Base-by-base conservation (phyloP, 2,329 filamentous ascomycete species). In the Dendrostoma leiphaemia region DNA sequence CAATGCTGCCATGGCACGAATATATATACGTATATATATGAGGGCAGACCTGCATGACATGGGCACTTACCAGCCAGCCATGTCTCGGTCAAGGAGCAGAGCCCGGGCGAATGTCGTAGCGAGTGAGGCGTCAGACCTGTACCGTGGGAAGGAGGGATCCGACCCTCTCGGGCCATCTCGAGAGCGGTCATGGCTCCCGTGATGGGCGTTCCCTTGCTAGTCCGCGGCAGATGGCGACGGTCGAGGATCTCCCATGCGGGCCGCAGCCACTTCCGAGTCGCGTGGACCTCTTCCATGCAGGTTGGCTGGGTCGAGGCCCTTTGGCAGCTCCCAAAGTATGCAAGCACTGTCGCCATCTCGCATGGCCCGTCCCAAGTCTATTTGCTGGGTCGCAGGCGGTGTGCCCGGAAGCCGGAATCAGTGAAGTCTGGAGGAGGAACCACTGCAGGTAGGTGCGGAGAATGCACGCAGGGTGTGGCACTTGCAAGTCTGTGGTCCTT, bases 261-360 rank as follows among this genome's bases (percentile, higher is more conserved):
- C 40, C 28, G 46, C 24, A 45, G 28, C 50, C 45, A 53, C 54
- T 56, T 46, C 40, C 45, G 50, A 45, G 38, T 56, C 54, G 54
- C 40, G 40, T 50, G 28, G 48, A 3, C 21, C n/a, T 19, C 24
- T 26, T 10, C 24, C 29, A 35, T 57, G 46, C 41, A 45, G 31
- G 21, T 29, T 15, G 15, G 26, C 44, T 23, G 37, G 49, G 19
- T 21, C 44, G 45, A 17, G 5, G 26, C 31, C 32, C 31, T 9
- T 26, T 21, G 40, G 37, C 24, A 34, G 45, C 15, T 34, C n/a
- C n/a, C n/a, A 15, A 35, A 34, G 24, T 47, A 35, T 47, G 29
- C 45, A 35, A 26, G 45, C n/a, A 31, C 26, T 3, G 17, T 24
- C 15, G n/a, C 41, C 17, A n/a, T n/a, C n/a, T n/a, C n/a, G n/a